phyloP scores from a whole-genome alignment of 306 rosid genomes.

The Boehmeria nivea region DNA sequence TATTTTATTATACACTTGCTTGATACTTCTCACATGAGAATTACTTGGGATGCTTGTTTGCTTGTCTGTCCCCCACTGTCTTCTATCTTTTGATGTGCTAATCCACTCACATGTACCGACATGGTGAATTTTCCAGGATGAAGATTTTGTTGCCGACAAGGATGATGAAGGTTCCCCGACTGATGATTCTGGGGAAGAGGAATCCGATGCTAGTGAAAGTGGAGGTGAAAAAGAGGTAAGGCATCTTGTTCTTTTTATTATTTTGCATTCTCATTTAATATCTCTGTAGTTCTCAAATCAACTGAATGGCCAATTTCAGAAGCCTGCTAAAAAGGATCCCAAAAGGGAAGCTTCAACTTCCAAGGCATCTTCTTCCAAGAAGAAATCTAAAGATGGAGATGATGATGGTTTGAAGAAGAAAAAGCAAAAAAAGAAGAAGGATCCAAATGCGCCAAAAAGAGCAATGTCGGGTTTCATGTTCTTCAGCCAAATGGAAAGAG shows the following conservation, averaged over 20 bases:
- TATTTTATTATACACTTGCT: no score
- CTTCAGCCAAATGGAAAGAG: slow-evolving; percentile 93
- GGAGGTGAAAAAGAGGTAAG: slow-evolving; percentile 79
- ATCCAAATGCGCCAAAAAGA: slow-evolving; percentile 97
- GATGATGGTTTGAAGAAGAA: slow-evolving; percentile 87
- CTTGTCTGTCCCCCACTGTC: slow-evolving; percentile 2
- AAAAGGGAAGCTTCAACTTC: slow-evolving; percentile 64
- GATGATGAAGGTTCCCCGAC: slow-evolving; percentile 97
- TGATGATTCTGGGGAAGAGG: slow-evolving; percentile 94
- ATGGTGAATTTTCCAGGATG: slow-evolving; percentile 58
- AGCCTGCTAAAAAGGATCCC: slow-evolving; percentile 76
- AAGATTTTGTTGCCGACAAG: slow-evolving; percentile 73
- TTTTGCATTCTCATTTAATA: no score
- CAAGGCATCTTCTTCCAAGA: slow-evolving; percentile 80
- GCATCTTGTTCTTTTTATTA: slow-evolving; percentile 6
- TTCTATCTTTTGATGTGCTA: slow-evolving; percentile 12
- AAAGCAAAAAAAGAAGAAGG: slow-evolving; percentile 92
- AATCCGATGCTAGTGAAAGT: slow-evolving; percentile 71
- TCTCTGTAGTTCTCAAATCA: slow-evolving; percentile 16
- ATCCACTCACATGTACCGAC: slow-evolving; percentile 5
- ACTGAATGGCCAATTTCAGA: slow-evolving; percentile 48
- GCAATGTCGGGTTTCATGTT: slow-evolving; percentile 98
- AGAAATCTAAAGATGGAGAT: slow-evolving; percentile 61
- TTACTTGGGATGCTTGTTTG: background rate
- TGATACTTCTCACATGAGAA: no score